Conservation (phyloP, 2,329 filamentous ascomycete genomes). For the Penicillium capsulatum region DNA sequence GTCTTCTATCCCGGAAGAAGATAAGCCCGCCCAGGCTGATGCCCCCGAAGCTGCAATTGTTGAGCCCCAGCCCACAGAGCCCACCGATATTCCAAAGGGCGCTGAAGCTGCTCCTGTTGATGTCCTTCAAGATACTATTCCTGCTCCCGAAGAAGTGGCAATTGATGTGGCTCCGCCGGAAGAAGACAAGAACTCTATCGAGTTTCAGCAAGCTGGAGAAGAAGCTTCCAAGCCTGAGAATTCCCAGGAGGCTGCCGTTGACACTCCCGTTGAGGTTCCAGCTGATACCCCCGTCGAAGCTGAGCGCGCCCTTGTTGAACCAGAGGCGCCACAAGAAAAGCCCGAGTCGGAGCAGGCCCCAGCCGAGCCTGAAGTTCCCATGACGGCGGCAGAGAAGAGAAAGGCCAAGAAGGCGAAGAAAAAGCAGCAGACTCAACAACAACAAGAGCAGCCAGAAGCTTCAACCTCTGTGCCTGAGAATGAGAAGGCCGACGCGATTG, state of each 20-base stretch:
- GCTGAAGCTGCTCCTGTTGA: not conserved
- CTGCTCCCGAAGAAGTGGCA: not conserved
- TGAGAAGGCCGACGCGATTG: constrained; percentile 1
- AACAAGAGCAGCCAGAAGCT: too few relatives aligned
- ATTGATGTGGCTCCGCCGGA: not conserved
- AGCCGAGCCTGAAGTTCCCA: constrained; percentile 1
- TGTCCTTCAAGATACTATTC: not conserved
- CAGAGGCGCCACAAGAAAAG: constrained; percentile 1
- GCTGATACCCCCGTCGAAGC: constrained; percentile 2
- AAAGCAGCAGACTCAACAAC: not conserved
- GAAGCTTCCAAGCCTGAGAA: not conserved
- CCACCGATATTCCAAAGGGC: not conserved
- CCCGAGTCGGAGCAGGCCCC: constrained; percentile 1
- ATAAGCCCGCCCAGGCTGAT: constrained; percentile 8
- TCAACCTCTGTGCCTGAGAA: not conserved
- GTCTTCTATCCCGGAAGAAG: constrained; percentile 10
- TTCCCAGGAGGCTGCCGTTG: not conserved
- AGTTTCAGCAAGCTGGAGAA: constrained; percentile 3
- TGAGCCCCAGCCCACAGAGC: not conserved
- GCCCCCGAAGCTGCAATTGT: not conserved
- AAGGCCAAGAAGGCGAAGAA: constrained; percentile 4
- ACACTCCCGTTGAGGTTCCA: not conserved
- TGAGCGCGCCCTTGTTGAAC: not conserved
- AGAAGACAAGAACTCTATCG: constrained; percentile 1
- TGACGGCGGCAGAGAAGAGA: not conserved